A percentile compares a stretch with the other conserved stretches of the same genome.
These are phyloP conservation scores for Oryza brachyantha DNA, from an alignment of 176 grass and related monocot genomes.

Conservation along the genomic window DNA sequence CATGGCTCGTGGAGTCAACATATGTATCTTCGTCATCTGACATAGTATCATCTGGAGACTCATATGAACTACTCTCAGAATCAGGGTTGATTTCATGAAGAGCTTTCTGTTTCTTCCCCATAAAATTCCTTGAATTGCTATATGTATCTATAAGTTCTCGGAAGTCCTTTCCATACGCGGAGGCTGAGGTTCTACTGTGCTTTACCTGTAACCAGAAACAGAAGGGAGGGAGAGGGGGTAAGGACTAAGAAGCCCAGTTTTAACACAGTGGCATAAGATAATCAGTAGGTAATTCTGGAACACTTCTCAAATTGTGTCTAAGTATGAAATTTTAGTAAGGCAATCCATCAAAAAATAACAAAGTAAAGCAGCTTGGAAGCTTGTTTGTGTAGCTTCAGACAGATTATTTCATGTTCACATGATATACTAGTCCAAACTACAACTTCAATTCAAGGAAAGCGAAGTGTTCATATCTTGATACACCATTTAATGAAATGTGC, in stretches of 20 bases:
- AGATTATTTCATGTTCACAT: neutral
- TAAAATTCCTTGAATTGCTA: constrained; percentile 36
- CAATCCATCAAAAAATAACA: neutral
- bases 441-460: neutral
- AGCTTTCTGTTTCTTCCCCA: constrained; percentile 35
- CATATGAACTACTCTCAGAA: constrained; percentile 56
- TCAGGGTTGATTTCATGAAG: constrained; percentile 34
- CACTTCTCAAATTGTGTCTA: neutral
- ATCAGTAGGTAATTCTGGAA: neutral
- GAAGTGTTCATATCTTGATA: constrained; percentile 5
- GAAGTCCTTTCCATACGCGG: constrained; percentile 75
- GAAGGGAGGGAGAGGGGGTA: neutral
- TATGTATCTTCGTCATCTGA: constrained; percentile 42
- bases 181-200: constrained; percentile 67
- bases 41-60: constrained; percentile 30
- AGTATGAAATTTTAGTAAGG: constrained; percentile 8
- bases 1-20: constrained; percentile 9
- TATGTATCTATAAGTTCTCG: constrained; percentile 64
- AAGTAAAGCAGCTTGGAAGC: neutral
- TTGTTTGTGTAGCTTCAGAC: neutral
- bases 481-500: neutral
- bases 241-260: constrained; percentile 2
- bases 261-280: neutral
- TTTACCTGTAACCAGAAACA: constrained; percentile 64
- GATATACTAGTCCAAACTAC: neutral